Conservation (phyloP, 2,329 filamentous ascomycete species). For the Ascochyta viciae-villosae region DNA sequence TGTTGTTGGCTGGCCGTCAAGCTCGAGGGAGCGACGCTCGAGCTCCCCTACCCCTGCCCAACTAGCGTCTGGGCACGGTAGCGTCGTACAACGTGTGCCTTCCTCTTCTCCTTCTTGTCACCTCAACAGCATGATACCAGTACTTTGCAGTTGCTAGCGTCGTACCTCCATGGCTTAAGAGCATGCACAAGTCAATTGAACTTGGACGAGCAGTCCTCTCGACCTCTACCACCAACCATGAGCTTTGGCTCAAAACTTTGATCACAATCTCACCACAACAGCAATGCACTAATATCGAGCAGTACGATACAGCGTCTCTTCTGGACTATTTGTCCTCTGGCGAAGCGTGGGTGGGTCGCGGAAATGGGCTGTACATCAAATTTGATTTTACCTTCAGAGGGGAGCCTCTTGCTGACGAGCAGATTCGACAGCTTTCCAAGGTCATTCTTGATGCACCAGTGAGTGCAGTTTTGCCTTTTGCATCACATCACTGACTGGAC, state of each 20-base stretch:
- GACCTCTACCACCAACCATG: slow-evolving; percentile 29
- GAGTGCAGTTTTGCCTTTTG: slow-evolving; percentile 7
- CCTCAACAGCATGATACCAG: background rate
- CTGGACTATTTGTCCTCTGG: slow-evolving; percentile 34
- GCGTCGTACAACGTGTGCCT: slow-evolving; percentile 10
- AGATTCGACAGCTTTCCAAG: slow-evolving; percentile 29
- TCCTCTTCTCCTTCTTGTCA: background rate
- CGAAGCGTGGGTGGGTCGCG: slow-evolving; percentile 43
- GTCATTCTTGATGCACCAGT: slow-evolving; percentile 41
- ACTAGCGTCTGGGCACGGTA: slow-evolving; percentile 15
- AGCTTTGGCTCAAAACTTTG: slow-evolving; percentile 48
- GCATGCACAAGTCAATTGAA: slow-evolving; percentile 40
- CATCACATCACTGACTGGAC: background rate
- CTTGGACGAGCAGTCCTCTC: slow-evolving; percentile 45
- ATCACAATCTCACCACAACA: slow-evolving; percentile 44
- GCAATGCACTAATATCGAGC: slow-evolving; percentile 31
- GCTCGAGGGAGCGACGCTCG: slow-evolving; percentile 28
- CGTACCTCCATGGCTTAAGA: slow-evolving; percentile 6
- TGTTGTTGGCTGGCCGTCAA: slow-evolving; percentile 14
- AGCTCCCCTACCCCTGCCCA: slow-evolving; percentile 26
- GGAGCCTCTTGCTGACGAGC: slow-evolving; percentile 28
- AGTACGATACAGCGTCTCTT: slow-evolving; percentile 22
- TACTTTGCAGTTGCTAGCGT: slow-evolving; percentile 4
- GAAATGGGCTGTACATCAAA: slow-evolving; percentile 41
- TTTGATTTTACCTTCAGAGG: slow-evolving; percentile 35